Evolutionary conservation across 1,284 basidiomycete genomes (phyloP).

Genomic region (Stygiomarasmius scandens): DNA sequence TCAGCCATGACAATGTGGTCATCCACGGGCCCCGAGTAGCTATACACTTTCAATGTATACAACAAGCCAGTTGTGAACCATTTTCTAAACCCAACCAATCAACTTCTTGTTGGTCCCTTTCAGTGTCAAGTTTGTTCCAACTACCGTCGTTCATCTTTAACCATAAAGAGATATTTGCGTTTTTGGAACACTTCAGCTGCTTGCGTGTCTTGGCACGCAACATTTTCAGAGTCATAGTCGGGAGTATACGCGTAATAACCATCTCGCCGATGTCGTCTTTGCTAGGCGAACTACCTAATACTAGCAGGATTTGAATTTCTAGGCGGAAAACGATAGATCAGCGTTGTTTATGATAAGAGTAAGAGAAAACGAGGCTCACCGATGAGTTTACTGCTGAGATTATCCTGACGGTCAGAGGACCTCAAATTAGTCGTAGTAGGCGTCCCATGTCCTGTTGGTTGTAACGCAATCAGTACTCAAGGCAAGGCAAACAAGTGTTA

Average conservation of each 20-base stretch:
- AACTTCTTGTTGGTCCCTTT: slow-evolving; percentile 53
- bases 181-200: slow-evolving; percentile 33
- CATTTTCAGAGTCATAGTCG: slow-evolving; percentile 62
- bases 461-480: too few species aligned
- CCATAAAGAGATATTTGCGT: slow-evolving; percentile 49
- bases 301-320: slow-evolving; percentile 13
- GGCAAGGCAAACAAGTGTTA: too few species aligned
- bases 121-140: slow-evolving; percentile 45
- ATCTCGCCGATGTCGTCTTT: slow-evolving; percentile 17
- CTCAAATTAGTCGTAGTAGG: slow-evolving; percentile 45
- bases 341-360: neutral
- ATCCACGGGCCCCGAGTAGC: too few species aligned
- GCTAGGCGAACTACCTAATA: slow-evolving; percentile 23
- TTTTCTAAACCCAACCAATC: slow-evolving; percentile 71
- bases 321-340: neutral
- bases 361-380: slow-evolving; percentile 40
- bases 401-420: slow-evolving; percentile 44
- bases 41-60: slow-evolving; percentile 8
- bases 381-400: slow-evolving; percentile 63
- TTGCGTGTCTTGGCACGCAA: slow-evolving; percentile 61
- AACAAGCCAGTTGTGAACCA: slow-evolving; percentile 13
- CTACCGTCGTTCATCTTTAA: slow-evolving; percentile 51
- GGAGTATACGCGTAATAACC: slow-evolving; percentile 53
- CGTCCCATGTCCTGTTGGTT: slow-evolving; percentile 68
- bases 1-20: too few species aligned